phyloP scores from a whole-genome alignment of 2,329 filamentous ascomycete genomes.

The Claviceps africana region DNA sequence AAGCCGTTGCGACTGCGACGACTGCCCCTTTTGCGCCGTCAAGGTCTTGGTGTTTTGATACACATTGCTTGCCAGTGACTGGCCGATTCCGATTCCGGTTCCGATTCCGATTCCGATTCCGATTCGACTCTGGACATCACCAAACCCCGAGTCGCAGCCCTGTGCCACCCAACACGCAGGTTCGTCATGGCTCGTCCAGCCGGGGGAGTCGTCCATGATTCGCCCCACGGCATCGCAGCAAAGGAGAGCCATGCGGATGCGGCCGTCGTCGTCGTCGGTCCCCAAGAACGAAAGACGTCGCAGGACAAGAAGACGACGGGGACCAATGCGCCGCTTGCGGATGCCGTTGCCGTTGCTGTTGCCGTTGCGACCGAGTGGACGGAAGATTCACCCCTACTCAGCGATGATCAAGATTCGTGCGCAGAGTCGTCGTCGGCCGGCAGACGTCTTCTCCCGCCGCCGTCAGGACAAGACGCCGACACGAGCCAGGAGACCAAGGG shows the following conservation, averaged over 20 bases:
- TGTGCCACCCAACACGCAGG: too few relatives aligned
- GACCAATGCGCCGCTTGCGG: background rate
- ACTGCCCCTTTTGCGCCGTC: too few relatives aligned
- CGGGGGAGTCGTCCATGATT: background rate
- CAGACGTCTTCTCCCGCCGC: background rate
- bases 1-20: too few relatives aligned
- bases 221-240: background rate
- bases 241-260: background rate
- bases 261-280: background rate
- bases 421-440: background rate
- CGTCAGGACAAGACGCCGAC: constrained; percentile 7
- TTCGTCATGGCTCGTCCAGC: background rate
- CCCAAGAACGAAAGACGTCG: background rate
- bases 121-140: too few relatives aligned
- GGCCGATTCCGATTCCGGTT: background rate
- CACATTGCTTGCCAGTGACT: background rate
- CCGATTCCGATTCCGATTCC: background rate
- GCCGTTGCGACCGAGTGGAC: constrained; percentile 5
- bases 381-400: constrained; percentile 20
- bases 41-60: background rate
- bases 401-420: constrained; percentile 1
- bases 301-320: background rate
- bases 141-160: too few relatives aligned
- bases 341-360: background rate
- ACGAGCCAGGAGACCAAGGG: constrained; percentile 55